These are phyloP conservation scores for Xylaria curta DNA, from an alignment of 495 filamentous ascomycete genomes.

Conservation along the genomic window DNA sequence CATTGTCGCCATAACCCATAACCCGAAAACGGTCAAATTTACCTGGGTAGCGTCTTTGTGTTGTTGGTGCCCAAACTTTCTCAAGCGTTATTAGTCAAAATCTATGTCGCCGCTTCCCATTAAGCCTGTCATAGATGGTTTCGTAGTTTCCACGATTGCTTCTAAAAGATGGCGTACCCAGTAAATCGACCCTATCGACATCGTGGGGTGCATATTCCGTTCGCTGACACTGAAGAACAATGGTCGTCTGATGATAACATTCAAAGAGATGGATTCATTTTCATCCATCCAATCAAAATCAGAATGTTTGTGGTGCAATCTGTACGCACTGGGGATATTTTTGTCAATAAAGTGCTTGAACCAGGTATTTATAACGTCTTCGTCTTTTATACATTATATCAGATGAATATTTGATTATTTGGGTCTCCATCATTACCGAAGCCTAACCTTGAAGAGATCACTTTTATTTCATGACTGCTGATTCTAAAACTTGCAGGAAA, in stretches of 20 bases:
- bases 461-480: background rate
- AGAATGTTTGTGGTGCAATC: background rate
- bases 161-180: background rate
- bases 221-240: background rate
- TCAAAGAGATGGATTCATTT: slow-evolving; percentile 9
- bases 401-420: background rate
- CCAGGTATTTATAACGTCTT: background rate
- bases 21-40: background rate
- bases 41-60: background rate
- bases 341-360: background rate
- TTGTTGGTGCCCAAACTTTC: background rate
- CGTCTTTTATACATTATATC: background rate
- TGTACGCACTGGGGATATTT: slow-evolving; percentile 6
- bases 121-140: background rate
- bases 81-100: background rate
- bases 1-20: background rate
- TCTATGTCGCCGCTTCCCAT: background rate
- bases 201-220: slow-evolving; percentile 4
- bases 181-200: slow-evolving; percentile 2
- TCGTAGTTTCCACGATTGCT: too few species aligned
- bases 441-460: background rate
- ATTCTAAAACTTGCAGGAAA: background rate
- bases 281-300: background rate
- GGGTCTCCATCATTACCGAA: background rate
- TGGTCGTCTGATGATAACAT: slow-evolving; percentile 13